Percentiles rank a stretch among this genome's conserved stretches.
phyloP scores from a whole-genome alignment of 345 rosid species.

The Hevea brasiliensis region DNA sequence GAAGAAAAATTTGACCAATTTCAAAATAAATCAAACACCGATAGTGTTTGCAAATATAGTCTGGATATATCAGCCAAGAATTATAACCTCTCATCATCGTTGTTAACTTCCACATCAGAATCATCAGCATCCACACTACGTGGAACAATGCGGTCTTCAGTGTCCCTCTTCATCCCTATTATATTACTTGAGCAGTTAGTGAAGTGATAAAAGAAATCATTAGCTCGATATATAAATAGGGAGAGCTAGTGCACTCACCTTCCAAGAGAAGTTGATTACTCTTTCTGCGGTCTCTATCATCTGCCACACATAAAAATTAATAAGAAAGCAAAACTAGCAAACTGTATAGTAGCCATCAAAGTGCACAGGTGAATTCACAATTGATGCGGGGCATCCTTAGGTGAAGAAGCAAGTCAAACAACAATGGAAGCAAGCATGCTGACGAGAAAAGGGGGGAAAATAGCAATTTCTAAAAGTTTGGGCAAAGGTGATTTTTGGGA shows the following conservation, averaged over 20 bases:
- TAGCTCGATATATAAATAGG: neutral
- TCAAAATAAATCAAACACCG: neutral
- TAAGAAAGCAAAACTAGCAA: neutral
- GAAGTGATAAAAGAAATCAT: slow-evolving; percentile 7
- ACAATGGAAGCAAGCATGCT: too few relatives aligned
- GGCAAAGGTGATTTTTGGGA: too few relatives aligned
- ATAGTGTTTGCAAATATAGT: neutral
- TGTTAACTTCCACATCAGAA: slow-evolving; percentile 76
- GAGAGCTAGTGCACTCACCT: slow-evolving; percentile 35
- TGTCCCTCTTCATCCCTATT: slow-evolving; percentile 69
- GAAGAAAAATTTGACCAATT: too few relatives aligned
- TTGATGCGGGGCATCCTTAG: too few relatives aligned
- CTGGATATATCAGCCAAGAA: slow-evolving; percentile 6
- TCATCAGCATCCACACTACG: slow-evolving; percentile 96
- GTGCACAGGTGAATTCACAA: slow-evolving; percentile 4
- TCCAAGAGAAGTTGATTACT: slow-evolving; percentile 77
- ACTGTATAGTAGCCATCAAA: slow-evolving; percentile 5
- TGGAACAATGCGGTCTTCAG: slow-evolving; percentile 79
- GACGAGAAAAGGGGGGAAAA: too few relatives aligned
- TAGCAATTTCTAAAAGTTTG: too few relatives aligned
- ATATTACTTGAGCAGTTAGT: slow-evolving; percentile 25
- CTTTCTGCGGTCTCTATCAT: slow-evolving; percentile 86
- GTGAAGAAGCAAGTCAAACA: too few relatives aligned
- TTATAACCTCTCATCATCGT: slow-evolving; percentile 63
- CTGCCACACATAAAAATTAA: slow-evolving; percentile 36